Evolutionary conservation across 2,329 filamentous ascomycete genomes (phyloP).

Genomic region (Epichloe gansuensis): DNA sequence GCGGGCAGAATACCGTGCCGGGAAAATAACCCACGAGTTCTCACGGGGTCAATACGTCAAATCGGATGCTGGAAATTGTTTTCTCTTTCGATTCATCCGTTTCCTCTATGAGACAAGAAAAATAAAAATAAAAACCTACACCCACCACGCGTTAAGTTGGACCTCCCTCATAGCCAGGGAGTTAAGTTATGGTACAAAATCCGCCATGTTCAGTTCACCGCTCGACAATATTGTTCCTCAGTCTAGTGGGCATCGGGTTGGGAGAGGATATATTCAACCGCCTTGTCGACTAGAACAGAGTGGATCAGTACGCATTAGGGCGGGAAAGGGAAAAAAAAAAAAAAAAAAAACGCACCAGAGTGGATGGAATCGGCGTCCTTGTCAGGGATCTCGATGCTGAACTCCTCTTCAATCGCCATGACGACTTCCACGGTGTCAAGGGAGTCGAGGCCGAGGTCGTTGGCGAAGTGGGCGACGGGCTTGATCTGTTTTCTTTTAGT

Average conservation of each 20-base stretch:
- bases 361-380: constrained; percentile 92
- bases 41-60: too few relatives aligned
- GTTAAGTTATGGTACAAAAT: constrained; percentile 3
- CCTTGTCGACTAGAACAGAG: constrained; percentile 69
- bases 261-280: constrained; percentile 83
- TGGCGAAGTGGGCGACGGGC: constrained; percentile 77
- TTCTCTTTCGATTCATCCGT: background rate
- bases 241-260: constrained; percentile 76
- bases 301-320: constrained; percentile 4
- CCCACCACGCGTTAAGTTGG: background rate
- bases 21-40: too few relatives aligned
- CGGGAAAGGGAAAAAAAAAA: constrained; percentile 8
- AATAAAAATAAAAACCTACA: background rate
- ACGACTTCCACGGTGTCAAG: constrained; percentile 98
- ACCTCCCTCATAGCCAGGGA: background rate
- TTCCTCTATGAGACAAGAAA: background rate
- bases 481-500: constrained; percentile 54
- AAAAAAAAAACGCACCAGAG: constrained; percentile 55
- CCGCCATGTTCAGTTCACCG: too few relatives aligned
- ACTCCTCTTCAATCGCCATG: constrained; percentile 96
- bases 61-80: too few relatives aligned
- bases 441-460: constrained; percentile 93
- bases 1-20: too few relatives aligned
- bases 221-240: too few relatives aligned
- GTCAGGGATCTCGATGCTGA: constrained; percentile 93